Base-by-base conservation (phyloP, 257 asterid genomes). In the Schizonepeta tenuifolia region DNA sequence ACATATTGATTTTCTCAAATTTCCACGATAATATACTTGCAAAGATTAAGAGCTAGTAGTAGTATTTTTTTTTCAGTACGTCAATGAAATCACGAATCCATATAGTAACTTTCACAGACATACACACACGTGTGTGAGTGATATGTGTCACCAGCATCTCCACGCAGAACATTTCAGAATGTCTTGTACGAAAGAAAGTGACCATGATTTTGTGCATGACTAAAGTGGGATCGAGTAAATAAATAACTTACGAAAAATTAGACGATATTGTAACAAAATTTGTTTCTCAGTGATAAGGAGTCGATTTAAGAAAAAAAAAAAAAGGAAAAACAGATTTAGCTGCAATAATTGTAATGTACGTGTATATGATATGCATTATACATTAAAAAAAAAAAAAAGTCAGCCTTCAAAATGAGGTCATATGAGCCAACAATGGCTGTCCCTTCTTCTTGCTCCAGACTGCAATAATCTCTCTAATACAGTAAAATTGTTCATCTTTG, bases 341-440 rank as follows among this genome's bases (percentile, higher is more conserved):
- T n/a, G n/a, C n/a, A n/a, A n/a, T n/a, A n/a, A n/a, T n/a, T n/a
- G n/a, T n/a, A n/a, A n/a, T n/a, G n/a, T n/a, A n/a, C n/a, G n/a
- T n/a, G n/a, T n/a, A n/a, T n/a, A n/a, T n/a, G n/a, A n/a, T n/a
- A n/a, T n/a, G n/a, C n/a, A n/a, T n/a, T n/a, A n/a, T n/a, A n/a
- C n/a, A n/a, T n/a, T n/a, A n/a, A n/a, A n/a, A n/a, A n/a, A n/a
- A n/a, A n/a, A n/a, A n/a, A n/a, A n/a, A n/a, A n/a, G n/a, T 54
- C 9, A 21, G 36, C 62, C 72, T 35, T 53, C 26, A 54, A 54
- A 51, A 18, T 53, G 49, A 49, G 60, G 47, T n/a, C 12, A 43
- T n/a, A n/a, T n/a, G 58, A 60, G 61, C 49, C 71, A 53, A 11
- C 44, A 40, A 7, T 40, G 44, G 13, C 4, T n/a, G 22, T 49